Percentiles rank a stretch among this genome's conserved stretches.
Evolutionary conservation across 768 basidiomycete genomes (phyloP).

Genomic region (Kwoniella pini): DNA sequence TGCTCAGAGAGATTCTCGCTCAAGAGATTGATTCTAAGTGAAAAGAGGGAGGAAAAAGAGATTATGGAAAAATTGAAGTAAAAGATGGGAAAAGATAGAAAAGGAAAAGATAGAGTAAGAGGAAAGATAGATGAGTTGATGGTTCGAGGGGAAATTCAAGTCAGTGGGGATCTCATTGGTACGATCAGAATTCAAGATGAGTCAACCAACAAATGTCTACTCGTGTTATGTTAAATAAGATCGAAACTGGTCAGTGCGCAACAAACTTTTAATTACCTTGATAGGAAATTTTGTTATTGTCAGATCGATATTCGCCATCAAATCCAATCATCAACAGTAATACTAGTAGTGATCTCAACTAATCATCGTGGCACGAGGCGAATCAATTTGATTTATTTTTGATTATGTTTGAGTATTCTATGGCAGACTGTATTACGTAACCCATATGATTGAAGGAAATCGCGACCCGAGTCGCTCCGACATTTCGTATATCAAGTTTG

Average conservation of each 20-base stretch:
- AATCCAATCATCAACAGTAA: constrained; percentile 1
- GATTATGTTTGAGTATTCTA: too few relatives aligned
- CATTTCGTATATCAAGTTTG: background rate
- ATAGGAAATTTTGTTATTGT: too few relatives aligned
- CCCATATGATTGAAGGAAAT: background rate
- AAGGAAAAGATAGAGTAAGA: constrained; percentile 1
- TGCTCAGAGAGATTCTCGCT: constrained; percentile 7
- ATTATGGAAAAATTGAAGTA: too few relatives aligned
- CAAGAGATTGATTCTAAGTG: background rate
- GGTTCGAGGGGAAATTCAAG: background rate
- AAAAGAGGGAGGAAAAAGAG: background rate
- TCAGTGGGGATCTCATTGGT: too few relatives aligned
- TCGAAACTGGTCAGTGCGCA: too few relatives aligned
- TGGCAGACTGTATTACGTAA: too few relatives aligned
- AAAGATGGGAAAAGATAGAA: background rate
- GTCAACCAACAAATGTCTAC: too few relatives aligned
- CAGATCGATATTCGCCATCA: constrained; percentile 2
- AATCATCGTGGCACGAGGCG: constrained; percentile 3
- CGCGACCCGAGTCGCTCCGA: constrained; percentile 17
- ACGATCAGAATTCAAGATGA: too few relatives aligned
- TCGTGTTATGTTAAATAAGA: too few relatives aligned
- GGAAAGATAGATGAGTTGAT: background rate
- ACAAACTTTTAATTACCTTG: too few relatives aligned
- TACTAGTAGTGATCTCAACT: background rate
- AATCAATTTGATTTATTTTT: too few relatives aligned